Evolutionary conservation across 2,329 filamentous ascomycete species (phyloP), one percentile per base, ranked within the genome.

Genomic region (Ophiostoma ulmi): DNA sequence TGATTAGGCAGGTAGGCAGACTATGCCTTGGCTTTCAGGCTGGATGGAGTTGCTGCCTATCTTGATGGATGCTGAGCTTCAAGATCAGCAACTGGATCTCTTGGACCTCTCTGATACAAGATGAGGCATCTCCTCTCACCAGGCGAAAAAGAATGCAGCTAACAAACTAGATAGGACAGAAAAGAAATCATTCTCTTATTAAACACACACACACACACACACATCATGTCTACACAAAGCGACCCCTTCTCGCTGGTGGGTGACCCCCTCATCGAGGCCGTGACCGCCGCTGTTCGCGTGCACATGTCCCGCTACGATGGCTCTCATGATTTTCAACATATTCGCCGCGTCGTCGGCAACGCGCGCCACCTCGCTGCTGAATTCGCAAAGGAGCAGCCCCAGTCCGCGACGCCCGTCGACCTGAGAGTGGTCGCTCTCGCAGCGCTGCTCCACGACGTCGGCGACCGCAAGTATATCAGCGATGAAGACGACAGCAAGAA

Each of bases 321-420:
- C 69, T 97, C 92, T 1, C 94, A 97, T 82, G 92, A 97, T 81
- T 96, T 92, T 82, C 83, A 87, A 71, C 94, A 97, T 79, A 91
- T 97, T 76, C 83, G 88, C 73, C 90, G 94, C 69, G 93, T 97
- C 31, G 81, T 93, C 31, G 84, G 86, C n/a, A 86, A 95, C 48
- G 87, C 93, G 7, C 87, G 87, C 65, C 81, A 85, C 74, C 90
- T 93, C 73, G 83, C 91, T 1, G 82, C 35, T 8, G 61, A 44
- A 11, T 58, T 48, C 4, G 22, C 17, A 7, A 35, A 36, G 67
- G 78, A 79, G 58, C 85, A 88, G 69, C 79, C 77, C 70, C 85
- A 88, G 69, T 79, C 77, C 70, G 17, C 41, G 10, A 41, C 48
- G 35, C 20, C 31, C 0, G 61, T 81, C 39, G 84, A 91, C 77